Evolutionary conservation across 257 asterid species (phyloP), one percentile per base, ranked within the genome.

Genomic region (Jacaranda mimosifolia): DNA sequence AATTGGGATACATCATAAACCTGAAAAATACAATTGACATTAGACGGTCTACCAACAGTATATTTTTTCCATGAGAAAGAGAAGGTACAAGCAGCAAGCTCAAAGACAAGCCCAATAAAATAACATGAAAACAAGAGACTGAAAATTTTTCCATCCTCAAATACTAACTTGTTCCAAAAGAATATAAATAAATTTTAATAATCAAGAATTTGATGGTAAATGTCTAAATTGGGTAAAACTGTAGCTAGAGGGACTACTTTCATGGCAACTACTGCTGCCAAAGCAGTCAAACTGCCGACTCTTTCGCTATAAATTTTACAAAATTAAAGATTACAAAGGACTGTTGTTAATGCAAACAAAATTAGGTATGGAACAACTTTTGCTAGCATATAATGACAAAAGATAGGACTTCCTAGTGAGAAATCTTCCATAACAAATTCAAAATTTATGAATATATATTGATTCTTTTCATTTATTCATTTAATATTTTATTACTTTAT

Each of bases 1-100:
- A 94, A 94, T 6, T 95, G 91, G 77, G 97, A 89, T 21, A 92
- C 93, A 80, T 94, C 97, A 78, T 94, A 94, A 59, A 94, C 98
- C 98, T 94, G 84, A 72, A 8, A n/a, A 63, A 56, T 36, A 13
- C 5, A 71, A 19, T 53, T 19, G 43, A 17, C 4, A 68, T 76
- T 59, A 36, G 14, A 73, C 17, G 38, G 19, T 13, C 59, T 17
- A 53, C 36, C 51, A 57, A 69, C 4, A 0, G 17, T 3, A 72
- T 40, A 12, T 2, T 7, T 11, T 7, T 56, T 6, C 53, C 7
- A 65, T 18, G 72, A 4, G 18, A 36, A 11, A 4, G 18, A 21
- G 5, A 74, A 11, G 4, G 7, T 6, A 36, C n/a, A 35, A 69
- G 11, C n/a, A 38, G 74, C 26, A 48, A 17, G 32, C 40, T 60